Evolutionary conservation across 345 rosid genomes (phyloP).

Genomic region (Reutealis trisperma): DNA sequence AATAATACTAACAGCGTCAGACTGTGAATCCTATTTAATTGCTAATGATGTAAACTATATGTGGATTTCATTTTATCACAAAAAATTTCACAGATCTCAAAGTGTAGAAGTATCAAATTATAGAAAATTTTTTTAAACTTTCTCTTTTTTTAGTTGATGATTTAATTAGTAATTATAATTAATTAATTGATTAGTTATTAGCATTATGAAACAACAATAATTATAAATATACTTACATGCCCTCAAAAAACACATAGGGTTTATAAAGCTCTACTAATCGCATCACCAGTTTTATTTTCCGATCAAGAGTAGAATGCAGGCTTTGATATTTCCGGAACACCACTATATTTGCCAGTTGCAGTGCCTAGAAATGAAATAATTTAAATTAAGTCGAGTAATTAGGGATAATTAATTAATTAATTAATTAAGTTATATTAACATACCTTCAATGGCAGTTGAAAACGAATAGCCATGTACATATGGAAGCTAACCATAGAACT

Average conservation of each 20-base stretch:
- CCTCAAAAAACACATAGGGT: constrained; percentile 39
- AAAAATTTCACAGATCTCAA: too few species aligned
- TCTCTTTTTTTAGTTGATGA: too few species aligned
- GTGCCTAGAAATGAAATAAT: not conserved
- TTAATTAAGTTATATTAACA: not conserved
- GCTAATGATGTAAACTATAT: too few species aligned
- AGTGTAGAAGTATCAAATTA: too few species aligned
- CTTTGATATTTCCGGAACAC: constrained; percentile 20
- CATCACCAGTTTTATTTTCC: constrained; percentile 35
- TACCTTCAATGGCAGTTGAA: constrained; percentile 15
- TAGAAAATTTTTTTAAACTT: too few species aligned
- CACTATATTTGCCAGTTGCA: constrained; percentile 13
- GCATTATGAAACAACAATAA: too few species aligned
- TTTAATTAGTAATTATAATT: too few species aligned
- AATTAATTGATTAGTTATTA: too few species aligned
- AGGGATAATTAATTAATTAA: not conserved
- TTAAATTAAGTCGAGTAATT: too few species aligned
- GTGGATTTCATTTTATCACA: too few species aligned
- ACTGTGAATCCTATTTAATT: too few species aligned
- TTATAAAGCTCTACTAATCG: constrained; percentile 37
- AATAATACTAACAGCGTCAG: too few species aligned
- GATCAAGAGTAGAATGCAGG: not conserved
- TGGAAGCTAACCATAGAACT: constrained; percentile 12
- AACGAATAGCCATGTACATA: constrained; percentile 13
- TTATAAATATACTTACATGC: constrained; percentile 7